phyloP scores from a whole-genome alignment of 441 rosid genomes.

The Adansonia rubrostipa region DNA sequence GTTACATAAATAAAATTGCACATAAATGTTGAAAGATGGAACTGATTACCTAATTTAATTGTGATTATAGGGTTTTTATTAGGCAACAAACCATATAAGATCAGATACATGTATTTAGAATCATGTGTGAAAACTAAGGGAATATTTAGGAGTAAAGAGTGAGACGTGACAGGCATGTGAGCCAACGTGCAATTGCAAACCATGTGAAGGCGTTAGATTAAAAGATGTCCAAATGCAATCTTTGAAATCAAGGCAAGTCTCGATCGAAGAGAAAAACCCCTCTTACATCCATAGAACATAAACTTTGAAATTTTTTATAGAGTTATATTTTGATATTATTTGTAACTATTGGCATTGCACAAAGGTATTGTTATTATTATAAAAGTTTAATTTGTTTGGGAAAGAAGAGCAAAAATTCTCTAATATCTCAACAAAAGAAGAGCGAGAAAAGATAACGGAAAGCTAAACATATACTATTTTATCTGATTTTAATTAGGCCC shows the following conservation, averaged over 20 bases:
- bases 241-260: conserved; percentile 27
- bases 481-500: conserved; percentile 41
- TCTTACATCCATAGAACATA: neutral
- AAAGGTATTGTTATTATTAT: neutral
- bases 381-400: neutral
- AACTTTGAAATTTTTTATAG: neutral
- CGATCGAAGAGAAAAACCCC: neutral
- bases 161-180: conserved; percentile 46
- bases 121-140: conserved; percentile 16
- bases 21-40: neutral
- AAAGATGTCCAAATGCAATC: conserved; percentile 25
- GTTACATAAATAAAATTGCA: neutral
- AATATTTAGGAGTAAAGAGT: conserved; percentile 42
- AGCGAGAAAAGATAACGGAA: no score
- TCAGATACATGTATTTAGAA: conserved; percentile 34
- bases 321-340: conserved; percentile 24
- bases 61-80: conserved; percentile 18
- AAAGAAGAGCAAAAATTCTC: no score
- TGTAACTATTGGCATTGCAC: conserved; percentile 29
- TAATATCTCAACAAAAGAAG: no score
- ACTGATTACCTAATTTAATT: neutral
- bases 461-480: conserved; percentile 17
- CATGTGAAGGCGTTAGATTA: conserved; percentile 51
- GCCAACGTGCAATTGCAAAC: conserved; percentile 62
- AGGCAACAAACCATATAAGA: conserved; percentile 30